A percentile compares a stretch with the other conserved stretches of the same genome.
phyloP scores from a whole-genome alignment of 116 monocot species.

The Phalaenopsis hybrid region DNA sequence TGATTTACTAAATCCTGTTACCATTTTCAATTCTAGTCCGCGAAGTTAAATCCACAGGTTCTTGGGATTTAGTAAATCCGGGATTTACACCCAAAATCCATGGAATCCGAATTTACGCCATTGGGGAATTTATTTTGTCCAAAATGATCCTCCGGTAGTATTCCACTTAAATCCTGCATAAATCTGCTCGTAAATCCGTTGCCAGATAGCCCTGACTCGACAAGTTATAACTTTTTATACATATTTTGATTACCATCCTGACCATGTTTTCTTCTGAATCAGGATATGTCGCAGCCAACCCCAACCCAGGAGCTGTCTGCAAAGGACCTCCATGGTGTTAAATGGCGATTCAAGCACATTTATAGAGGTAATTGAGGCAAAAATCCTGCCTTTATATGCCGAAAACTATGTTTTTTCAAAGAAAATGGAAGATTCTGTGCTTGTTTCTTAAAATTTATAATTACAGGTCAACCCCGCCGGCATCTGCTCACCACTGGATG shows the following conservation, averaged over 20 bases:
- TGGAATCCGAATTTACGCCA: no score
- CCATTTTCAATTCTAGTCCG: no score
- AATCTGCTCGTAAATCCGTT: no score
- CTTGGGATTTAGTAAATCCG: no score
- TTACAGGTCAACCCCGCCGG: constrained; percentile 19
- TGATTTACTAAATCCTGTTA: no score
- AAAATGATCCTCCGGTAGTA: no score
- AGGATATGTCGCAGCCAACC: constrained; percentile 70
- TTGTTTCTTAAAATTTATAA: background rate
- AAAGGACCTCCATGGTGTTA: constrained; percentile 53
- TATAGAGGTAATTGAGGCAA: constrained; percentile 73
- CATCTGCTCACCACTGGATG: constrained; percentile 27
- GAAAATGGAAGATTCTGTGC: constrained; percentile 1
- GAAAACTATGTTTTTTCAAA: background rate
- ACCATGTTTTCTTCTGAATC: constrained; percentile 16
- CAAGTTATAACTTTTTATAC: no score
- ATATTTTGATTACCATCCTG: constrained; percentile 7
- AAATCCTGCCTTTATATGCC: constrained; percentile 4
- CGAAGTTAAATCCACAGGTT: no score
- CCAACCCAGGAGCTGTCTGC: constrained; percentile 62
- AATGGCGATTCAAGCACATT: constrained; percentile 79
- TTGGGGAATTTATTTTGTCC: no score
- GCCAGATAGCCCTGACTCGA: no score
- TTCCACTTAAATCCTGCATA: no score
- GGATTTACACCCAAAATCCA: no score